Evolutionary conservation across 2,329 filamentous ascomycete genomes (phyloP).

Genomic region (Fusarium agapanthi): DNA sequence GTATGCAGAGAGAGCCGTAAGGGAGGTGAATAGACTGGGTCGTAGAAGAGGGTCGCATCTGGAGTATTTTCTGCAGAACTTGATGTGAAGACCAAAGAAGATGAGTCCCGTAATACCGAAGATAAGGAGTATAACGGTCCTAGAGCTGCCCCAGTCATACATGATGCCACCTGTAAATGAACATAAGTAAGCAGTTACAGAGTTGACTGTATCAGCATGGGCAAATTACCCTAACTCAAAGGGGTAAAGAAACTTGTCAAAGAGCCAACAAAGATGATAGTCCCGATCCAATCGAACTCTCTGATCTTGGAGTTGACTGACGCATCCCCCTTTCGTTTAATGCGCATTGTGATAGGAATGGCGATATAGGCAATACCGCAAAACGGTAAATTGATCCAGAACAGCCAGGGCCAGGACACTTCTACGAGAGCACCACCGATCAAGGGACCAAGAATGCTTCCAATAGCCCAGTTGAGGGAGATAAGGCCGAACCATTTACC

Average conservation of each 20-base stretch:
- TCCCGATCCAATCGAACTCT: slow-evolving; percentile 70
- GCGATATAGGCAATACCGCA: slow-evolving; percentile 32
- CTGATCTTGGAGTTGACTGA: slow-evolving; percentile 22
- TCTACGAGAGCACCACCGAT: slow-evolving; percentile 64
- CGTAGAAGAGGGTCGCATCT: slow-evolving; percentile 35
- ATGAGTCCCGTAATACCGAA: slow-evolving; percentile 57
- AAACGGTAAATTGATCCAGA: slow-evolving; percentile 71
- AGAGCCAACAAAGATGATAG: slow-evolving; percentile 66
- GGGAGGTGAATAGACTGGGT: slow-evolving; percentile 37
- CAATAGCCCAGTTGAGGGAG: slow-evolving; percentile 61
- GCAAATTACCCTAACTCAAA: slow-evolving; percentile 34
- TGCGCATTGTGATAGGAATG: slow-evolving; percentile 32
- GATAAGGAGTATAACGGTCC: slow-evolving; percentile 68
- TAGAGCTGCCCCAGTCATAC: slow-evolving; percentile 70
- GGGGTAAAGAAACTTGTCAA: slow-evolving; percentile 54
- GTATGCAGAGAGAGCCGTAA: slow-evolving; percentile 34
- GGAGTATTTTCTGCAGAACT: slow-evolving; percentile 31
- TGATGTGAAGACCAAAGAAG: slow-evolving; percentile 31
- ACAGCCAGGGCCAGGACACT: slow-evolving; percentile 68
- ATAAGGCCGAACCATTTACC: slow-evolving; percentile 52
- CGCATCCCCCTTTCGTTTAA: slow-evolving; percentile 22
- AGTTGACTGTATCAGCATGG: not conserved
- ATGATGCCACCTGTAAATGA: slow-evolving; percentile 63
- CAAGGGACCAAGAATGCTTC: slow-evolving; percentile 54
- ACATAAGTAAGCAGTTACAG: slow-evolving; percentile 3